Conservation (phyloP, 2,329 filamentous ascomycete species). For the Madurella mycetomatis region DNA sequence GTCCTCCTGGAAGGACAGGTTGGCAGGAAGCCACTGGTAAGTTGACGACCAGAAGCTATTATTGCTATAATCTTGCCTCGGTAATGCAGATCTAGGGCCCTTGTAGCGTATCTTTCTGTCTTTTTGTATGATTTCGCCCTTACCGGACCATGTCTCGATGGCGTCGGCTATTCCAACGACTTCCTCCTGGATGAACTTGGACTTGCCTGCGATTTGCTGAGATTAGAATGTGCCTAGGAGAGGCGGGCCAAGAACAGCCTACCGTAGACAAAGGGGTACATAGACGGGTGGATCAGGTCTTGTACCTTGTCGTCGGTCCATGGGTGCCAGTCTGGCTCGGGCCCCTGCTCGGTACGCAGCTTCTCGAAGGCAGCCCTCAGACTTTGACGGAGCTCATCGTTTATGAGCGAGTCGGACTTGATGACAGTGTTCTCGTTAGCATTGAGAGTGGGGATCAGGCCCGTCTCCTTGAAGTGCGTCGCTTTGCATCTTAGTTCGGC, state of each 20-base stretch:
- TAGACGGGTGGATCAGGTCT: slow-evolving; percentile 56
- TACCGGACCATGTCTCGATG: slow-evolving; percentile 24
- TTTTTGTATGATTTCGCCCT: slow-evolving; percentile 22
- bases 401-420: slow-evolving; percentile 50
- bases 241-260: neutral
- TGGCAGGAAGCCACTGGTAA: slow-evolving; percentile 36
- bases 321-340: slow-evolving; percentile 52
- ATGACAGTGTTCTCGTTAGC: slow-evolving; percentile 36
- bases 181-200: slow-evolving; percentile 33
- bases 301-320: slow-evolving; percentile 48
- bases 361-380: slow-evolving; percentile 37
- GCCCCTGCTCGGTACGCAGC: slow-evolving; percentile 41
- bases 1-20: slow-evolving; percentile 31
- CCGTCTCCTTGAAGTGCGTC: slow-evolving; percentile 36
- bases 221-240: neutral
- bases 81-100: too few relatives aligned
- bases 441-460: slow-evolving; percentile 43
- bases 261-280: slow-evolving; percentile 51
- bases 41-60: slow-evolving; percentile 24
- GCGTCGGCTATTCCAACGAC: slow-evolving; percentile 28
- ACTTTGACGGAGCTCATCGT: slow-evolving; percentile 26
- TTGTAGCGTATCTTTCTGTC: neutral
- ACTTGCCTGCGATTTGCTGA: neutral
- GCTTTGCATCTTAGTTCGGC: slow-evolving; percentile 49
- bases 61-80: neutral